These are phyloP conservation scores for Trichoderma erinaceum DNA, from an alignment of 495 filamentous ascomycete species.

Conservation along the genomic window DNA sequence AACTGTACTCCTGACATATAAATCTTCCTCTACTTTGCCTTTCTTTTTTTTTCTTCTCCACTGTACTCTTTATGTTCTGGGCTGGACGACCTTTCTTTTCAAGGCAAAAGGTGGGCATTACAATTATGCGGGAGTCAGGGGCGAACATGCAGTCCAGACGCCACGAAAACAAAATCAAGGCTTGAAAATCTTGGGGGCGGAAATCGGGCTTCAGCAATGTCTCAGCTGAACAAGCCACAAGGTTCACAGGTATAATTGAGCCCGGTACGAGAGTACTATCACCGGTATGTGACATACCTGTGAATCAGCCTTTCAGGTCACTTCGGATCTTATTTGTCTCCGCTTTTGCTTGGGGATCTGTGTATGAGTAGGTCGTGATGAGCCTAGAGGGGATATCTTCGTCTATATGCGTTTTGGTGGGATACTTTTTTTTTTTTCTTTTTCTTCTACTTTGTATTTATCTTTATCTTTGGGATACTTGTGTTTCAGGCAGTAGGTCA, in stretches of 20 bases:
- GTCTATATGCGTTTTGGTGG: too few species aligned
- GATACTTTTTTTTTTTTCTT: too few species aligned
- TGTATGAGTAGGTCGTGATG: too few species aligned
- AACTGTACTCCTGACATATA: conserved; percentile 23
- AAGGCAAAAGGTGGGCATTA: background rate
- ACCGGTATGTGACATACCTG: too few species aligned
- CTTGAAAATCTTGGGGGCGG: background rate
- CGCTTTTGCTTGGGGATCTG: too few species aligned
- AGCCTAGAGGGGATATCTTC: too few species aligned
- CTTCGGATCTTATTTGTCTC: too few species aligned
- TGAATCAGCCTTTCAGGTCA: too few species aligned
- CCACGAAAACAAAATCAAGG: background rate
- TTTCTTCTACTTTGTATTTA: too few species aligned
- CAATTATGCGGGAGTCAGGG: background rate
- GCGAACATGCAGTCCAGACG: background rate
- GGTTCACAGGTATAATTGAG: background rate
- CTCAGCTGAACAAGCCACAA: background rate
- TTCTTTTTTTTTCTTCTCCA: background rate
- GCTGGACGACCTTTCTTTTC: background rate
- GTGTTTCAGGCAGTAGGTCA: background rate
- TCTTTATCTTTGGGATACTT: background rate
- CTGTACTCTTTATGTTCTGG: background rate
- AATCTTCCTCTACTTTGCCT: background rate
- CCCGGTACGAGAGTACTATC: background rate
- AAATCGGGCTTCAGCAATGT: background rate